Conservation (phyloP, 306 rosid genomes). For the Vigna mungo region DNA sequence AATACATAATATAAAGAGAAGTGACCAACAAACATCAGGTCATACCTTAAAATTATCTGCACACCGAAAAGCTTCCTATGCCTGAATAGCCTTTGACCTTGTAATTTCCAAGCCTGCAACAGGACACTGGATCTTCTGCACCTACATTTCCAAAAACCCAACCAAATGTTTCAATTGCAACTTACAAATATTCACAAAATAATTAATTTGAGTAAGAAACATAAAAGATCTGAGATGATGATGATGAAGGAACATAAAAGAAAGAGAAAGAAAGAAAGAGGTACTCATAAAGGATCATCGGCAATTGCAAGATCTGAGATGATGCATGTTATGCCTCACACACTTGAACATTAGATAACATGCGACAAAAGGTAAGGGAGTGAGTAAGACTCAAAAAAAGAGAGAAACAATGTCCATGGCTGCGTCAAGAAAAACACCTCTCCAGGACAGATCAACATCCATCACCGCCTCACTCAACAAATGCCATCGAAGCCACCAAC, state of each 20-base stretch:
- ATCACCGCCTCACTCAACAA: too few species aligned
- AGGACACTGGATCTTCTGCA: slow-evolving; percentile 86
- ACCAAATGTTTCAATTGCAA: slow-evolving; percentile 24
- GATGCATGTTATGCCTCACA: neutral
- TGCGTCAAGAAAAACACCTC: slow-evolving; percentile 1
- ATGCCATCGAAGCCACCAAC: too few species aligned
- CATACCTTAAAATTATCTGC: slow-evolving; percentile 71
- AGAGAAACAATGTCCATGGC: neutral
- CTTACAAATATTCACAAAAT: neutral
- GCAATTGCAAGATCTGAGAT: neutral
- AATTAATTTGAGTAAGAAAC: too few species aligned
- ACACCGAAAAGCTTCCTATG: slow-evolving; percentile 51
- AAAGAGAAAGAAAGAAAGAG: too few species aligned
- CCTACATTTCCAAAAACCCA: slow-evolving; percentile 59
- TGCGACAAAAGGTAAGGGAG: neutral
- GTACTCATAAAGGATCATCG: neutral
- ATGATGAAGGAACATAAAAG: neutral
- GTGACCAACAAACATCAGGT: too few species aligned
- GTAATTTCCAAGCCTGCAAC: slow-evolving; percentile 62
- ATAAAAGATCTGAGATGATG: too few species aligned
- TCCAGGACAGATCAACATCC: neutral
- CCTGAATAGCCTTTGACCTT: slow-evolving; percentile 48
- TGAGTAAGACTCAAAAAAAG: neutral
- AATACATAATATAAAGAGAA: too few species aligned
- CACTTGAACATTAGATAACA: neutral